A percentile compares a stretch with the other conserved stretches of the same genome.
Evolutionary conservation across 257 asterid genomes (phyloP).

Genomic region (Coffea canephora): DNA sequence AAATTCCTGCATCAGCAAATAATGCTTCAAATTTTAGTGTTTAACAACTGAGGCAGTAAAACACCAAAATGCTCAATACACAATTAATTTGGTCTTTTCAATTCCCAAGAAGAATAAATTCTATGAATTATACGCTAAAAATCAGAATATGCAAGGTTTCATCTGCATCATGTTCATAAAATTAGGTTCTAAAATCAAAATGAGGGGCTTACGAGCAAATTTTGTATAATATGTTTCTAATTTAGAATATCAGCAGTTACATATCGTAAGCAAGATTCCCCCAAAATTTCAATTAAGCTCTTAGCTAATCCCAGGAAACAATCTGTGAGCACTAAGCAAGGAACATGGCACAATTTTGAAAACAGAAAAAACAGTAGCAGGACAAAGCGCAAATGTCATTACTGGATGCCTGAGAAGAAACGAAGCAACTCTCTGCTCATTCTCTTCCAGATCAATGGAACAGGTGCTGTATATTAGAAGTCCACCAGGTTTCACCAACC

Average conservation of each 20-base stretch:
- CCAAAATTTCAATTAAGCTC: background rate
- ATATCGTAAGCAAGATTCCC: background rate
- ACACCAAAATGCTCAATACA: background rate
- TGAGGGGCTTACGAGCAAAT: background rate
- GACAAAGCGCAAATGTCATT: constrained; percentile 14
- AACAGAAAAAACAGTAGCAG: background rate
- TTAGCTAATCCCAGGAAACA: background rate
- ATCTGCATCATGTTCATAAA: background rate
- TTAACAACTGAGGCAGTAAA: background rate
- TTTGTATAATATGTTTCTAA: background rate
- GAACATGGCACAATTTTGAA: background rate
- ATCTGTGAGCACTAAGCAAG: background rate
- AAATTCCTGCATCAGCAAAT: constrained; percentile 54
- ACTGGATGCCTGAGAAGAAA: constrained; percentile 81
- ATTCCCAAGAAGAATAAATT: background rate
- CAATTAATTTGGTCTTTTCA: background rate
- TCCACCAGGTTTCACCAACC: constrained; percentile 83
- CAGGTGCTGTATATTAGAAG: constrained; percentile 83
- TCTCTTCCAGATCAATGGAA: constrained; percentile 84
- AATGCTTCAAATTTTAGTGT: background rate
- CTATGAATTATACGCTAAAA: background rate
- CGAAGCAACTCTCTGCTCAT: constrained; percentile 81
- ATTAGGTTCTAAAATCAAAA: background rate
- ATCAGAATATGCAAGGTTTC: background rate
- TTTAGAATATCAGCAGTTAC: background rate